phyloP scores from a whole-genome alignment of 2,329 filamentous ascomycete species.

The Monilinia fructigena region DNA sequence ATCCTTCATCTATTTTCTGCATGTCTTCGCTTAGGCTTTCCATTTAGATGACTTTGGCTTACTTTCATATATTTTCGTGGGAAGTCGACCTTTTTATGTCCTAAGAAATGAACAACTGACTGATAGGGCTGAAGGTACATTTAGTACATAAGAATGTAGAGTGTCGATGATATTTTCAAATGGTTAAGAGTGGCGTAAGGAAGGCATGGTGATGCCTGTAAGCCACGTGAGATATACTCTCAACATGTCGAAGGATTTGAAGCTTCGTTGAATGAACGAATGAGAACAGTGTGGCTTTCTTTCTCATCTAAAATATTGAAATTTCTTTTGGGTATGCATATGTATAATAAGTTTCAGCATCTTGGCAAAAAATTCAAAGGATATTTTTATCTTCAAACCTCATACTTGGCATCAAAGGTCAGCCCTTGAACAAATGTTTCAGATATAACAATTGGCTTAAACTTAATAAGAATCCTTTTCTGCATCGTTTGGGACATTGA shows the following conservation, averaged over 20 bases:
- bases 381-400: conserved; percentile 21
- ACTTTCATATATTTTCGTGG: conserved; percentile 7
- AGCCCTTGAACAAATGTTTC: conserved; percentile 11
- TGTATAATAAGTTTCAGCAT: conserved; percentile 16
- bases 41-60: conserved; percentile 12
- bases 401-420: conserved; percentile 2
- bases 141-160: not conserved
- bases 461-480: not conserved
- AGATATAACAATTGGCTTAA: not conserved
- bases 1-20: conserved; percentile 23
- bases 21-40: conserved; percentile 18
- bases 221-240: conserved; percentile 15
- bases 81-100: conserved; percentile 20
- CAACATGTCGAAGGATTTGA: conserved; percentile 15
- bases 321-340: not conserved
- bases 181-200: conserved; percentile 4
- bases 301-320: not conserved
- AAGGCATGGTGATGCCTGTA: conserved; percentile 19
- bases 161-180: not conserved
- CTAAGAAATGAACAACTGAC: conserved; percentile 6
- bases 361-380: conserved; percentile 10
- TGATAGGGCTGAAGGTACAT: conserved; percentile 21
- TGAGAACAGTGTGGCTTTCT: conserved; percentile 11
- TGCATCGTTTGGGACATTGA: not conserved
- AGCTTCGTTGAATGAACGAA: conserved; percentile 18